Evolutionary conservation across 331 rosid genomes (phyloP).

Genomic region (Rosa hybrid): DNA sequence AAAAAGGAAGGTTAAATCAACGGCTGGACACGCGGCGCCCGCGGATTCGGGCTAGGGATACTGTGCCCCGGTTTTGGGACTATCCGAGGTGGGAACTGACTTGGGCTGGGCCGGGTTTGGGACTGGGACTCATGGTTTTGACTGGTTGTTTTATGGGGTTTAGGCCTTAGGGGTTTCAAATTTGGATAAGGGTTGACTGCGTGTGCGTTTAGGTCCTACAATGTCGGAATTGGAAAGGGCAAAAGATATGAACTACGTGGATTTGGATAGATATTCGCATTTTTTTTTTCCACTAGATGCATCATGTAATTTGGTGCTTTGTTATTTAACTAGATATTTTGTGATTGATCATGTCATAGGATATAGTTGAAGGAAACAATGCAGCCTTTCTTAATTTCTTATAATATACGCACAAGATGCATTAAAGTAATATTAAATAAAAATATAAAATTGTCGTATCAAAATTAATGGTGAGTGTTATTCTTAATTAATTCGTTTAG

Average conservation of each 20-base stretch:
- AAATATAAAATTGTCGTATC: no score
- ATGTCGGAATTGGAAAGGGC: neutral
- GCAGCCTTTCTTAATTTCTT: no score
- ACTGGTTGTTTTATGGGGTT: conserved; percentile 5
- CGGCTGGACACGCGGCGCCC: neutral
- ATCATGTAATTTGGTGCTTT: no score
- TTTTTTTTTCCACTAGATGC: no score
- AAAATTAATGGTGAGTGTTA: no score
- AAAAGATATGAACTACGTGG: neutral
- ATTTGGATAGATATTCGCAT: neutral
- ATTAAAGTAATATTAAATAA: no score
- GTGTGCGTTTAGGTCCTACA: neutral
- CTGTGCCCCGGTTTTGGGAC: neutral
- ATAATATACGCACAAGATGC: no score
- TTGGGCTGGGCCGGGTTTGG: neutral
- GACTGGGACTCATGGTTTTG: conserved; percentile 6
- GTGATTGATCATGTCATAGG: no score
- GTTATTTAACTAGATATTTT: no score
- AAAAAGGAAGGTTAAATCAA: neutral
- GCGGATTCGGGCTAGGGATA: neutral
- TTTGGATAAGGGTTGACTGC: conserved; percentile 2
- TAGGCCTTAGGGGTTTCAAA: neutral
- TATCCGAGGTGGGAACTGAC: neutral
- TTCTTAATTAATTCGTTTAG: no score
- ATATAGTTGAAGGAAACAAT: no score